Evolutionary conservation across 805 yeast species (phyloP), one percentile per base, ranked within the genome.

Genomic region (Saturnispora sekii): DNA sequence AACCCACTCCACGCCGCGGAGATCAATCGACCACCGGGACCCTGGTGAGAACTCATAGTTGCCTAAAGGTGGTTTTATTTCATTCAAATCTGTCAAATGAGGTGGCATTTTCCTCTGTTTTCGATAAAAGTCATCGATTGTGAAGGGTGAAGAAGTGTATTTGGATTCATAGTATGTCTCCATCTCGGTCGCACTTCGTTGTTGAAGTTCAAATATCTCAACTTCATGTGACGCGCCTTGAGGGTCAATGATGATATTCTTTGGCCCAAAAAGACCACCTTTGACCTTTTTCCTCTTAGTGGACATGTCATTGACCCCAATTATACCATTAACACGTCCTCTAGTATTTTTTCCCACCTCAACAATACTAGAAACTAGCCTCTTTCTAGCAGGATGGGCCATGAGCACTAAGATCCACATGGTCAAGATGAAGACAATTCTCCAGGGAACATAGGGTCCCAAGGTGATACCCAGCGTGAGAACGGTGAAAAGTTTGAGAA

Each of bases 141-240:
- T 80, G 60, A 81, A 89, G 0, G 79, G 59, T 3, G 66, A 65
- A 10, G 66, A 65, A 0, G 90, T 71, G 56, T 70, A 84, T 17
- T 73, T 58, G 56, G 75, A 75, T 28, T 79, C 74, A 33, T 72
- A 68, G 84, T 90, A 88, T 28, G 69, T 69, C 6, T 70, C 65
- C 0, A 78, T 74, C 12, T 49, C 46, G 2, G 82, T 71, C 21
- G 77, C 61, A 33, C 83, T 83, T 52, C 73, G 81, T 37, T 72
- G 69, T 57, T 84, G 84, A 18, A 88, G 69, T 60, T 88, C 95
- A 59, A 71, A 89, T 1, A 89, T 67, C 56, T 88, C 94, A 7
- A 85, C 88, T n/a, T 65, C 59, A 37, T 76, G 66, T 0, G 65
- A 59, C 40, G 78, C 79, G 0, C 87, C 81, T 0, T 73, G 64